Base-by-base conservation (phyloP, 441 rosid species). In the Sinapis alba region DNA sequence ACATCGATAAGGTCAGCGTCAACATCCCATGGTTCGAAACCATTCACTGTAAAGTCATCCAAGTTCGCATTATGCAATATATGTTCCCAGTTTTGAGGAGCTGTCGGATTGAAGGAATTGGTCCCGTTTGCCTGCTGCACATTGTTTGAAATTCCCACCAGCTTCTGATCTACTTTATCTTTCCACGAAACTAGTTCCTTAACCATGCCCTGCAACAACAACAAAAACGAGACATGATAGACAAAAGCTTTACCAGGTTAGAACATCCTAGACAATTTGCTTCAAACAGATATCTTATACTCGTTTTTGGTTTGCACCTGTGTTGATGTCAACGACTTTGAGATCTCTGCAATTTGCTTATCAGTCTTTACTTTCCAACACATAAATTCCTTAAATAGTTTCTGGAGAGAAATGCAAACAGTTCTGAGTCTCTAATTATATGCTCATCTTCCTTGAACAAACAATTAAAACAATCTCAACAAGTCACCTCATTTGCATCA, bases 61-160 rank as follows among this genome's bases (percentile, higher is more conserved):
- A 93, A 73, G 82, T 83, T 87, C 69, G 86, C 74, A 79, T 74
- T 85, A 78, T 84, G 90, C 79, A 92, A 74, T 87, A 91, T 87
- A 79, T 89, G 90, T 78, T 89, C 94, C 98, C 97, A 94, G 78
- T 77, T 86, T 36, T 87, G 96, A 59, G 92, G 83, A 70, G 82
- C 76, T 59, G n/a, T n/a, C n/a, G n/a, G n/a, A n/a, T n/a, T n/a
- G n/a, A n/a, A n/a, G n/a, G n/a, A n/a, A n/a, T n/a, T n/a, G n/a
- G n/a, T 82, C 43, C 84, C 86, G 76, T 84, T 90, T 10, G 87
- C 87, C 71, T 83, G 94, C 71, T 83, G 94, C 82, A 89, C 62
- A 69, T 34, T 82, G 84, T 80, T 83, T 67, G 93, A 81, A 71
- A 94, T 78, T 72, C 90, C 99, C 27, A 32, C 61, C 70, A 94